Evolutionary conservation across 2,329 filamentous ascomycete genomes (phyloP).

Genomic region (Fusarium pininemorale): DNA sequence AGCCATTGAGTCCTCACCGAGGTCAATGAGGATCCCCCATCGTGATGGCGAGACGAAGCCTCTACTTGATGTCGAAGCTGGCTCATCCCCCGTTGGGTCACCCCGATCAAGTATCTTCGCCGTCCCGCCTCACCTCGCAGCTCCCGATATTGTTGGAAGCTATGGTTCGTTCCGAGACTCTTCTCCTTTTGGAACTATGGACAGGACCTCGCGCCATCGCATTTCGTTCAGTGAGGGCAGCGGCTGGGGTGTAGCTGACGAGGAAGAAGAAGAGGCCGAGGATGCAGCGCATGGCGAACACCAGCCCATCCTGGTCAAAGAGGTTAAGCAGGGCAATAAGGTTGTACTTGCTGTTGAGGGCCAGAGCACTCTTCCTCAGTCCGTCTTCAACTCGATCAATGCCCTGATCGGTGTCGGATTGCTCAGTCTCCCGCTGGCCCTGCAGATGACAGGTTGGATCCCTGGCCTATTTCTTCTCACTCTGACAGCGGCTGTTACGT

Average conservation of each 20-base stretch:
- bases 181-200: slow-evolving; percentile 63
- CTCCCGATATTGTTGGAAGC: slow-evolving; percentile 76
- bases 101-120: slow-evolving; percentile 61
- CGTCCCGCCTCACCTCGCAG: slow-evolving; percentile 68
- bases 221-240: slow-evolving; percentile 58
- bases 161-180: slow-evolving; percentile 65
- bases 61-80: slow-evolving; percentile 56
- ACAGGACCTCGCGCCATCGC: slow-evolving; percentile 48
- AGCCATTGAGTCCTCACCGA: slow-evolving; percentile 25
- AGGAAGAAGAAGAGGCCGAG: slow-evolving; percentile 39
- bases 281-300: slow-evolving; percentile 63
- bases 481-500: slow-evolving; percentile 78
- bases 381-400: slow-evolving; percentile 95
- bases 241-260: slow-evolving; percentile 49
- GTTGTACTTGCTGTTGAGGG: slow-evolving; percentile 86
- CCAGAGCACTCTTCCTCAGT: slow-evolving; percentile 94
- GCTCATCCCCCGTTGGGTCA: slow-evolving; percentile 41
- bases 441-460: slow-evolving; percentile 90
- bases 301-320: slow-evolving; percentile 85
- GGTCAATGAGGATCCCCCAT: slow-evolving; percentile 35
- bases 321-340: slow-evolving; percentile 87
- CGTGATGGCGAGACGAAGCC: slow-evolving; percentile 60
- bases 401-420: slow-evolving; percentile 91
- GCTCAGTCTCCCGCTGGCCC: slow-evolving; percentile 85
- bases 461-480: slow-evolving; percentile 79